phyloP scores from a whole-genome alignment of 768 basidiomycete species.

The Pulveroboletus frians region DNA sequence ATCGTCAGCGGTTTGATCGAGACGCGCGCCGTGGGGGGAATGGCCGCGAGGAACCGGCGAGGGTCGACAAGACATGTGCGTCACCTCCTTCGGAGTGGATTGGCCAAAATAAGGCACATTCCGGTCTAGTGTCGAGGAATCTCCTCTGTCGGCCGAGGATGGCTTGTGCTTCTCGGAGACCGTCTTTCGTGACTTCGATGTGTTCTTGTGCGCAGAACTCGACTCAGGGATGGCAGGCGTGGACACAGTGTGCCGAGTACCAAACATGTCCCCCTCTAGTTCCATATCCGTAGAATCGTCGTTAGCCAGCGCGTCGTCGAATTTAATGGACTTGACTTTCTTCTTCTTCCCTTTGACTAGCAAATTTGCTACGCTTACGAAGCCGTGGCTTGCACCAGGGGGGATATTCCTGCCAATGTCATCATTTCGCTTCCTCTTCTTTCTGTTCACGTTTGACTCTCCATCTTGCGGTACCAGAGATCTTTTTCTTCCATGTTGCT shows the following conservation, averaged over 20 bases:
- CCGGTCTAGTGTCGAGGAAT: slow-evolving; percentile 37
- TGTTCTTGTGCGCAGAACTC: slow-evolving; percentile 32
- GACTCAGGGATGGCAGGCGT: slow-evolving; percentile 36
- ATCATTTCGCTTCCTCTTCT: slow-evolving; percentile 69
- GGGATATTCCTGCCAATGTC: slow-evolving; percentile 70
- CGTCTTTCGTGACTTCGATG: slow-evolving; percentile 43
- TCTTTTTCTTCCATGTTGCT: slow-evolving; percentile 37
- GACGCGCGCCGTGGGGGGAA: background rate
- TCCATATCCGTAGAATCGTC: slow-evolving; percentile 69
- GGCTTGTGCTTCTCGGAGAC: slow-evolving; percentile 23
- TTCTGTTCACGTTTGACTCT: slow-evolving; percentile 30
- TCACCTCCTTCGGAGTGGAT: slow-evolving; percentile 1
- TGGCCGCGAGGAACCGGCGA: slow-evolving; percentile 13
- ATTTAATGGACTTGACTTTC: slow-evolving; percentile 35
- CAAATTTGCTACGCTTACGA: slow-evolving; percentile 64
- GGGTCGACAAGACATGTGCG: slow-evolving; percentile 6
- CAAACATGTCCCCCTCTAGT: slow-evolving; percentile 51
- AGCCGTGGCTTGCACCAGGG: slow-evolving; percentile 61
- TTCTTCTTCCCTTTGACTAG: slow-evolving; percentile 50
- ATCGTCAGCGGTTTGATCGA: slow-evolving; percentile 21
- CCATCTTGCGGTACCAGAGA: slow-evolving; percentile 22
- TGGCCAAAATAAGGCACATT: slow-evolving; percentile 28
- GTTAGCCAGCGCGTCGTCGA: slow-evolving; percentile 46
- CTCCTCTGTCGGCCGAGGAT: slow-evolving; percentile 20
- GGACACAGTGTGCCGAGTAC: slow-evolving; percentile 48